Percentiles rank a stretch among this genome's conserved stretches.
Evolutionary conservation across 345 rosid species (phyloP).

Genomic region (Bruguiera parviflora): DNA sequence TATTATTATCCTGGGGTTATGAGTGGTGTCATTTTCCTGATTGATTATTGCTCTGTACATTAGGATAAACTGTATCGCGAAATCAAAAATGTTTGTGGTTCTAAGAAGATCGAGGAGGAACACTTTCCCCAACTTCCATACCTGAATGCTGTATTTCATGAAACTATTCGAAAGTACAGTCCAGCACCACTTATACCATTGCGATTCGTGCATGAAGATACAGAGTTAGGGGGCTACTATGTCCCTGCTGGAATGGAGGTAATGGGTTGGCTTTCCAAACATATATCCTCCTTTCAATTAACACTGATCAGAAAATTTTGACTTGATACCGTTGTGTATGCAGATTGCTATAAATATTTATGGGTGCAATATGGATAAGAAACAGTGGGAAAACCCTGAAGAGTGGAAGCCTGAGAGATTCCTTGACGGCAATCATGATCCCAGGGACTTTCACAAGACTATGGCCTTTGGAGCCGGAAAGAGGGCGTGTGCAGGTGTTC

Average conservation of each 20-base stretch:
- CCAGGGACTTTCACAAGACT: slow-evolving; percentile 60
- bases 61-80: slow-evolving; percentile 50
- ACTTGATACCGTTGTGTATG: not conserved
- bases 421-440: slow-evolving; percentile 47
- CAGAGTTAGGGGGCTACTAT: slow-evolving; percentile 60
- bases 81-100: slow-evolving; percentile 47
- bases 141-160: slow-evolving; percentile 68
- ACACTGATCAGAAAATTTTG: not conserved
- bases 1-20: not conserved
- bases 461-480: slow-evolving; percentile 92
- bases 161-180: slow-evolving; percentile 72
- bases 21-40: not conserved
- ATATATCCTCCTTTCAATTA: not conserved
- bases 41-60: not conserved
- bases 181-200: slow-evolving; percentile 68
- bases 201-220: slow-evolving; percentile 67
- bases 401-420: slow-evolving; percentile 83
- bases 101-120: slow-evolving; percentile 59
- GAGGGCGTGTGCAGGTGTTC: slow-evolving; percentile 73
- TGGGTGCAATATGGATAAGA: slow-evolving; percentile 89
- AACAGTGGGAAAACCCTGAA: slow-evolving; percentile 63
- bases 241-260: slow-evolving; percentile 76
- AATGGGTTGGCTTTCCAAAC: not conserved
- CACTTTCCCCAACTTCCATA: slow-evolving; percentile 50
- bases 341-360: slow-evolving; percentile 84